Evolutionary conservation across 2,329 filamentous ascomycete species (phyloP), one percentile per base, ranked within the genome.

Genomic region (Teratosphaeria destructans): DNA sequence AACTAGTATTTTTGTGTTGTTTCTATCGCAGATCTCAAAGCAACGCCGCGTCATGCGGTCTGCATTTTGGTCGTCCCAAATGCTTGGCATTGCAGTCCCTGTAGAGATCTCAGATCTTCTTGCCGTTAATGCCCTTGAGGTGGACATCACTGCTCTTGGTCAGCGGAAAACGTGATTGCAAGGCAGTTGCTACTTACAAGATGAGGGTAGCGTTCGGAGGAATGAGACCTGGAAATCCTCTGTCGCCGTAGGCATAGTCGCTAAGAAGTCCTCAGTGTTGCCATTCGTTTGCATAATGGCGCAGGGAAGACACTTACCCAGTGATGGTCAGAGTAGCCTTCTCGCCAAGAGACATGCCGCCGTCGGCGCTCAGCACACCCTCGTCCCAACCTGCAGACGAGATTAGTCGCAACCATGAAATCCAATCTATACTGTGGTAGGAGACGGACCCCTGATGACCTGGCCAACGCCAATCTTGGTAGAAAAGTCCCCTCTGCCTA

Each of bases 301-400:
- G 52, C 34, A 59, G 61, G 62, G 12, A 16, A 16, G 7, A 27
- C 3, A 70, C 82, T 74, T 81, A 91, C 87, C 82, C 81, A 64
- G 86, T 82, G 72, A 97, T 96, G 66, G 86, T 87, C 65, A 99
- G 81, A 57, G 84, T 89, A 58, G 90, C 86, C 79, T 89, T 93
- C 82, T 97, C 93, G 73, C 93, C 92, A 61, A 95, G 79, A 72
- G 87, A 86, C 93, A 99, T 96, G 72, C 84, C 79, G 52, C 66
- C 67, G 52, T 71, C 68, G 29, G 68, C 70, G 59, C 67, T 73
- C 56, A 79, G 66, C 57, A 97, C 91, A 66, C 88, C 92, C 77
- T 96, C 76, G 65, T 81, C 78, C 78, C 78, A 79, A 62, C 78
- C 77, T 79, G 63, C 58, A 35, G 32, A 43, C 1, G n/a, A 1